Evolutionary conservation across 169 alveolate genomes (phyloP), one percentile per base, ranked within the genome.

Genomic region (Eimeria necatrix): DNA sequence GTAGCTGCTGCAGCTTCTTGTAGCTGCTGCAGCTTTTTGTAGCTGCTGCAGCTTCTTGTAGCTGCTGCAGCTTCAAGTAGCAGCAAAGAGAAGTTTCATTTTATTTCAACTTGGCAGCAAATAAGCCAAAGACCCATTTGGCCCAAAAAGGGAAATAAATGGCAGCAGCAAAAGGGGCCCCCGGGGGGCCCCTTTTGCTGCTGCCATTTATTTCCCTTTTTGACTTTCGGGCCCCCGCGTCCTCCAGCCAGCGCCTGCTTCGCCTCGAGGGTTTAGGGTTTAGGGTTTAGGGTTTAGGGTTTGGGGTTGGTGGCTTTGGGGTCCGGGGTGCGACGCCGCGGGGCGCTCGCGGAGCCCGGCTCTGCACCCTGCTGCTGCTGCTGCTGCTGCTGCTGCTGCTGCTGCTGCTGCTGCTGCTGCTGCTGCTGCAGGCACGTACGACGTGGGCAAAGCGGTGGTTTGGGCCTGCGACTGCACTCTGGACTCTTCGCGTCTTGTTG

Each of bases 401-500:
- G 53, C 51, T 56, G 64, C 48, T 10, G 41, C 12, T 1, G 51
- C 48, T 24, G 41, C 52, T 73, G n/a, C 52, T 56, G 22, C 74
- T 12, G n/a, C n/a, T n/a, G n/a, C n/a, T 74, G 3, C 97, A 97
- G 99, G 99, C 18, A 93, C 97, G 24, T 98, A 98, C 93, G 98
- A 97, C 91, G 96, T 98, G 52, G 98, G 98, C 49, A 97, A 98
- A 26, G 99, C 98, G 95, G 99, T 97, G 60, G 98, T 98, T 18
- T 97, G 99, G 98, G 95, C 97, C 20, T 96, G 98, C 80, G 99
- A 98, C 93, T 97, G 98, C 49, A 97, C 98, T 5, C 89, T 96
- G 60, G 98, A 98, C 94, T 96, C 98, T 51, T 97, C 96, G 93
- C 85, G 96, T 14, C 94, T 98, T 56, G 95, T 97, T 48, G 97